A percentile compares a stretch with the other conserved stretches of the same genome.
Conservation (phyloP, 192 early-diverging fungal species). For the Backusella sp. region DNA sequence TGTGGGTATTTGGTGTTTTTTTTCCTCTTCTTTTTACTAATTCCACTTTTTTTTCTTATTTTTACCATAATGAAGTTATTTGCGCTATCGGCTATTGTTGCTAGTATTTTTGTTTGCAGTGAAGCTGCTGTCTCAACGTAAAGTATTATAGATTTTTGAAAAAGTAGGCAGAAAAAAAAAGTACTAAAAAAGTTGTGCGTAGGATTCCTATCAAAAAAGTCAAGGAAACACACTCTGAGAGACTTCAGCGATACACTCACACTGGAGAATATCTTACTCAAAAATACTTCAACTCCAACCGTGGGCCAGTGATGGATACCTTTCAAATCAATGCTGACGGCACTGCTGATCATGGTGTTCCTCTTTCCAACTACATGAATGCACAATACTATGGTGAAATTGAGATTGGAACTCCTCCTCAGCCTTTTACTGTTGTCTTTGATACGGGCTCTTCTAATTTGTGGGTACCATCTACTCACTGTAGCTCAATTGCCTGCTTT, state of each 20-base stretch:
- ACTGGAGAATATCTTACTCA: conserved; percentile 68
- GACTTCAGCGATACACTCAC: conserved; percentile 61
- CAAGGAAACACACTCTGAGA: conserved; percentile 57
- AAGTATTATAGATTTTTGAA: not conserved
- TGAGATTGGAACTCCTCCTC: conserved; percentile 80
- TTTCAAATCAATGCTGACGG: conserved; percentile 55
- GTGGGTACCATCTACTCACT: conserved; percentile 95
- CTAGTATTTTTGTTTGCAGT: conserved; percentile 13
- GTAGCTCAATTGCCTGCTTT: conserved; percentile 94
- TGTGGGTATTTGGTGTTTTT: conserved; percentile 6
- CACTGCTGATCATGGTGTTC: conserved; percentile 64
- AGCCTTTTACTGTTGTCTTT: conserved; percentile 89
- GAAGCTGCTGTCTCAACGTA: conserved; percentile 34
- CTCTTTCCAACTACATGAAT: conserved; percentile 92
- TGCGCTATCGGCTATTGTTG: conserved; percentile 23
- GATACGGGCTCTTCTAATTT: conserved; percentile 96
- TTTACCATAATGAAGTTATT: conserved; percentile 34
- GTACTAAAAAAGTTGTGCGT: not conserved
- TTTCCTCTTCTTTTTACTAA: not conserved
- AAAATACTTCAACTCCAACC: conserved; percentile 68
- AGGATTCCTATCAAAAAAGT: conserved; percentile 69
- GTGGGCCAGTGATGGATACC: conserved; percentile 33
- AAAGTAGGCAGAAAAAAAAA: not conserved
- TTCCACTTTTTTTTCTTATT: not conserved
- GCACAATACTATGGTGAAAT: conserved; percentile 97